Evolutionary conservation across 768 basidiomycete species (phyloP), one percentile per base, ranked within the genome.

Genomic region (Russula griseocarnosa): DNA sequence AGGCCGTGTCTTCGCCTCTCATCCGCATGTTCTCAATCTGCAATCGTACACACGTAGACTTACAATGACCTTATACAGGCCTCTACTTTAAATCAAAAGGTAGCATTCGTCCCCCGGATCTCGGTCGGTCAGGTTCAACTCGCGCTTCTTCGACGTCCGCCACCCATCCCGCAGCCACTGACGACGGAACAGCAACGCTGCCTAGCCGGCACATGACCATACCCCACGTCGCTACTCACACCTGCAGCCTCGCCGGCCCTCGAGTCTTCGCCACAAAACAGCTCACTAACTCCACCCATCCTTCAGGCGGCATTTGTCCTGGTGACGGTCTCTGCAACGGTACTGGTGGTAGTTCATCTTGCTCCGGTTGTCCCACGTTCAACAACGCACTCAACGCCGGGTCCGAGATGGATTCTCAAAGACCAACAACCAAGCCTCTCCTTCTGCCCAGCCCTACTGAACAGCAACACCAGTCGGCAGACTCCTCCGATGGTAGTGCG

Each of bases 251-350:
- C 72, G 44, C 72, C 77, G 68, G 72, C 72, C 68, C 58, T 76
- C 70, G 69, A 60, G 28, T 55, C 66, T 57, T 66, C 65, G 24
- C n/a, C 34, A 67, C 69, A 71, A 64, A 60, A 56, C 71, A 64
- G 70, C 18, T 49, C 18, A 46, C 61, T n/a, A 58, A 65, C 56
- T 52, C 46, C 28, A 42, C 51, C 20, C 70, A 70, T 47, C 57
- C 50, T 61, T 73, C 73, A 36, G 88, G 55, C 60, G 64, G 90
- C 66, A 95, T 95, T n/a, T 99, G 97, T 76, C 97, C 97, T 4
- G 97, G 97, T 62, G 97, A 98, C 77, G 97, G 97, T 38, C 84
- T 92, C 69, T 99, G 97, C 77, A 93, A 99, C 76, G 97, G 97
- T 68, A 95, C 92, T 14, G 97, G 97, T 70, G 97, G 97, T 58